A percentile compares a stretch with the other conserved stretches of the same genome.
phyloP scores from a whole-genome alignment of 805 yeast genomes.

The Scheffersomyces ergatensis region DNA sequence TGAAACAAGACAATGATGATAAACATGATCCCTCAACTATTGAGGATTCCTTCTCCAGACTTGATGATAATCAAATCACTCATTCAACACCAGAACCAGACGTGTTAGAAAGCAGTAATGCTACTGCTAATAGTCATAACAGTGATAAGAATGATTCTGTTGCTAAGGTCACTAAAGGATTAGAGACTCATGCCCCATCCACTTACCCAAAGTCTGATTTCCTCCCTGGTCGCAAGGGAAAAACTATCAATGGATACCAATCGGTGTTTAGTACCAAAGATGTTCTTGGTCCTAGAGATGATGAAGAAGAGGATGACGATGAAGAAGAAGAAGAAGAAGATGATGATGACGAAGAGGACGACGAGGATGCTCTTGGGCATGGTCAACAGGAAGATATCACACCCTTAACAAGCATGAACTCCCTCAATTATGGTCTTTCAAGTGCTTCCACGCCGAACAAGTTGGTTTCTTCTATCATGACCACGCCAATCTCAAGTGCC shows the following conservation, averaged over 20 bases:
- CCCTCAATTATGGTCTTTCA: conserved; percentile 15
- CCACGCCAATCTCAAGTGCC: not conserved
- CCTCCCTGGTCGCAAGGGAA: too few species aligned
- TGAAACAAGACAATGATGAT: not conserved
- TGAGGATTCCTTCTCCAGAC: not conserved
- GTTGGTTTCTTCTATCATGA: not conserved
- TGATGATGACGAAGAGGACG: conserved; percentile 11
- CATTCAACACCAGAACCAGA: not conserved
- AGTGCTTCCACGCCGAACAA: conserved; percentile 4
- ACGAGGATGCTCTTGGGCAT: conserved; percentile 9
- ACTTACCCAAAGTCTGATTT: not conserved
- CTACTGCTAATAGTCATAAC: too few species aligned
- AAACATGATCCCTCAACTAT: not conserved
- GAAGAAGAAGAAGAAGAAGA: conserved; percentile 20
- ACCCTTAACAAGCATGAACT: conserved; percentile 37
- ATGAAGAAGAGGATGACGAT: conserved; percentile 4
- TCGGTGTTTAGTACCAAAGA: not conserved
- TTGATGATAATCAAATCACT: not conserved
- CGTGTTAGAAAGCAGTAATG: not conserved
- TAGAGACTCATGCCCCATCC: not conserved
- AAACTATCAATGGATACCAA: not conserved
- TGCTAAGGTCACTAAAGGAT: not conserved
- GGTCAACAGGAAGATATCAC: conserved; percentile 16
- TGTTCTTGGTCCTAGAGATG: not conserved
- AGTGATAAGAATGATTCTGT: too few species aligned